Conservation (phyloP, 2,329 filamentous ascomycete genomes). For the Pezicula carpinea region DNA sequence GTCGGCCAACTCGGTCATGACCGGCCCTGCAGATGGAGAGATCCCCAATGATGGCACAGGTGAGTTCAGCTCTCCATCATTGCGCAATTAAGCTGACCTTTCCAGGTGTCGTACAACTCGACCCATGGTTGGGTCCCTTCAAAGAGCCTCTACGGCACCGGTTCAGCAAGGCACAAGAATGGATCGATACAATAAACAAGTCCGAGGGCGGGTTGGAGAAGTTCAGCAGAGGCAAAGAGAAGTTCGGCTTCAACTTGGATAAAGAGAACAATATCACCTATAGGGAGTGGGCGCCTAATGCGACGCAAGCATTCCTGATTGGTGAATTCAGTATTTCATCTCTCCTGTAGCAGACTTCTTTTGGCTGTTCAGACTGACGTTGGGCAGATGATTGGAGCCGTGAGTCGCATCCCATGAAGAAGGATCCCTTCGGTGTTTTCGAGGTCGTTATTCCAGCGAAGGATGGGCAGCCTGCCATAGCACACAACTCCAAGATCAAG, state of each 20-base stretch:
- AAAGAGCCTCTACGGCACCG: conserved; percentile 70
- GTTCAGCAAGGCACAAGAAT: conserved; percentile 74
- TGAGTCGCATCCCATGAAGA: conserved; percentile 80
- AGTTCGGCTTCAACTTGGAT: conserved; percentile 79
- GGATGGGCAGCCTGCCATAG: conserved; percentile 72
- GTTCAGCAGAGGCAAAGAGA: conserved; percentile 84
- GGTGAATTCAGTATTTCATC: conserved; percentile 78
- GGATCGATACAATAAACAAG: conserved; percentile 80
- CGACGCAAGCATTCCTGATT: conserved; percentile 75
- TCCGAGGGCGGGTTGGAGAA: conserved; percentile 86
- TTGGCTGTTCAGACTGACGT: conserved; percentile 13
- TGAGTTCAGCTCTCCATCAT: conserved; percentile 32
- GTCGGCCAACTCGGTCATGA: conserved; percentile 22
- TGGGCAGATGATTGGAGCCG: conserved; percentile 76
- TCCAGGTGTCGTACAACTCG: conserved; percentile 77
- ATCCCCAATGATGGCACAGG: conserved; percentile 69
- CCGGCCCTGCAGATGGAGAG: conserved; percentile 39
- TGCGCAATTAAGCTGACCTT: conserved; percentile 12
- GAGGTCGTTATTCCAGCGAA: conserved; percentile 72
- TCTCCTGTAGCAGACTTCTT: conserved; percentile 5
- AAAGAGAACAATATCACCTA: conserved; percentile 83
- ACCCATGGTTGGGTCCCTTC: conserved; percentile 88
- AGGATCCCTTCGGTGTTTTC: conserved; percentile 80
- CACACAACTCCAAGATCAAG: conserved; percentile 95
- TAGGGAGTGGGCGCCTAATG: conserved; percentile 95